These are phyloP conservation scores for Talaromyces piceae DNA, from an alignment of 2,329 filamentous ascomycete genomes.

Conservation along the genomic window DNA sequence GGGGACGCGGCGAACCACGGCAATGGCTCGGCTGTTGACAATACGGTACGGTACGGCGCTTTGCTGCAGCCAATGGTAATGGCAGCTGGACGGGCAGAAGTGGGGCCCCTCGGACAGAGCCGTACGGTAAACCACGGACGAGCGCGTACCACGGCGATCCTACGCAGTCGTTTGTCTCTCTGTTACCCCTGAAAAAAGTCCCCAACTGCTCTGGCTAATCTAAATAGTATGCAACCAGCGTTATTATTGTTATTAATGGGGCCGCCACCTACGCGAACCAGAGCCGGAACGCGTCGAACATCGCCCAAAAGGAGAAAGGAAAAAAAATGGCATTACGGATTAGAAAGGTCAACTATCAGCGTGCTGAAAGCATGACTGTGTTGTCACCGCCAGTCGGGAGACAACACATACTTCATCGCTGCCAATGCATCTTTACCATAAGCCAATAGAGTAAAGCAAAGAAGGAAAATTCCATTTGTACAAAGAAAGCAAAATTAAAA, in stretches of 20 bases:
- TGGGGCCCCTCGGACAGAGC: not conserved
- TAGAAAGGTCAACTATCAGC: not conserved
- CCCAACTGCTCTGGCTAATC: not conserved
- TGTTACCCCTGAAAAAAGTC: constrained; percentile 1
- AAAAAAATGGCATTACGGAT: not conserved
- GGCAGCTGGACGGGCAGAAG: not conserved
- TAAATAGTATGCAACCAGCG: not conserved
- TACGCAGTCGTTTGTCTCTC: not conserved
- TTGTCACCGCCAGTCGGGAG: not conserved
- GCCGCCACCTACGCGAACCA: constrained; percentile 3
- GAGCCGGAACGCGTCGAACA: constrained; percentile 1
- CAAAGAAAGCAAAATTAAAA: not conserved
- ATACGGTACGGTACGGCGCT: not conserved
- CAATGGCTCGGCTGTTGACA: not conserved
- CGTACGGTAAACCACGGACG: not conserved
- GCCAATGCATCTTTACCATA: too few relatives aligned
- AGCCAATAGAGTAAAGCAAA: not conserved
- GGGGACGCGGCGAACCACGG: not conserved
- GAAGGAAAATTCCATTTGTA: not conserved
- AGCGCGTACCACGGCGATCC: not conserved
- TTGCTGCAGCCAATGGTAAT: not conserved
- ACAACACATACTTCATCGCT: not conserved
- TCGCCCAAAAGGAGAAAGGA: too few relatives aligned
- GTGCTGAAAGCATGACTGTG: not conserved
- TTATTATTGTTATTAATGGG: not conserved